Base-by-base conservation (phyloP, 768 basidiomycete genomes). In the Boletus tylopilopsis region DNA sequence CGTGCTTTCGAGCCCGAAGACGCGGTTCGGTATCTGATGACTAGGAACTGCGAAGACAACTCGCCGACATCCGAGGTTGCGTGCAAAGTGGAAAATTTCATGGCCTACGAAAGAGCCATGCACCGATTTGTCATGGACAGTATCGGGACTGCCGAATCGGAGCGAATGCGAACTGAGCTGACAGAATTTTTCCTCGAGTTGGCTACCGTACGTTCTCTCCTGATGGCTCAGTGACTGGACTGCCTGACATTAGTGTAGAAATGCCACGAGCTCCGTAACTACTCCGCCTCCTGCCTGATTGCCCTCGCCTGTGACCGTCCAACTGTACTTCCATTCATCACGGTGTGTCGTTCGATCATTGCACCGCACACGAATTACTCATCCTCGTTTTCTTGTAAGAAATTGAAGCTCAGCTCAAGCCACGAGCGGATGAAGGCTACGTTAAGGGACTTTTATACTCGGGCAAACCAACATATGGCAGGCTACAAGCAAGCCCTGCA, bases 201-300 rank as follows among this genome's bases (percentile, higher is more conserved):
- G 39, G 73, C 78, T 19, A 64, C 55, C 12, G 78, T 80, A 50
- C 49, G 58, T 32, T 22, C 40, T 42, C 18, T 40, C n/a, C n/a
- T 37, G 25, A 41, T 23, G 18, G 10, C 49, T 12, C 18, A 11
- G 32, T 1, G 33, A n/a, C 10, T 7, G 12, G 13, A 12, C 12
- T n/a, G 18, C 19, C 34, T 64, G 40, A 57, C 43, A 16, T 23
- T 13, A 5, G 8, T 3, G 53, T 47, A 81, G 79, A 63, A 68
- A 45, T 79, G 76, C 40, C 62, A 77, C 27, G 63, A 66, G 19
- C 60, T 76, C 22, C 70, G 75, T 30, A 79, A 81, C 49, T 80
- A 72, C 48, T 72, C 71, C 27, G 66, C 63, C 13, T 72, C 77
- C 15, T 67, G 69, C 45, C 57, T 70, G 25, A 72, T 81, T 15